Percentiles rank a stretch among this genome's conserved stretches.
phyloP scores from a whole-genome alignment of 768 basidiomycete genomes.

The Tricholoma saponaceum region DNA sequence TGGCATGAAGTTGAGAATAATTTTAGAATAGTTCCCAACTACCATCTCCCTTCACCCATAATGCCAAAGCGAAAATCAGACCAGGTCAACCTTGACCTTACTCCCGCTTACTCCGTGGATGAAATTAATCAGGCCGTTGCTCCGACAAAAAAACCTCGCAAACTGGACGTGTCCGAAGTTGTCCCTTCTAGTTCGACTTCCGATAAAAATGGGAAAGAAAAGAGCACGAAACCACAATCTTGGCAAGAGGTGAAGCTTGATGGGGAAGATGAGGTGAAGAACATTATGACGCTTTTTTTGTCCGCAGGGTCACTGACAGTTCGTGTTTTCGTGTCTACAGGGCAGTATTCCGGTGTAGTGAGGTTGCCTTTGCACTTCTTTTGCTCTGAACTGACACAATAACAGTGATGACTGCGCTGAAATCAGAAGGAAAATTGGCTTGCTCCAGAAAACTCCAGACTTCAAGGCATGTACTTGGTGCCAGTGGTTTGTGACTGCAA shows the following conservation, averaged over 20 bases:
- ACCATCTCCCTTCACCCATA: slow-evolving; percentile 15
- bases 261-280: slow-evolving; percentile 36
- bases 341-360: slow-evolving; percentile 28
- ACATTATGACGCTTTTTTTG: background rate
- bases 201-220: background rate
- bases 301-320: background rate
- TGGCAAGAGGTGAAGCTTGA: slow-evolving; percentile 39
- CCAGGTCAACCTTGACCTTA: slow-evolving; percentile 14
- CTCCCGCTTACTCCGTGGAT: slow-evolving; percentile 10
- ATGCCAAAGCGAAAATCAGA: slow-evolving; percentile 46
- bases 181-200: slow-evolving; percentile 12
- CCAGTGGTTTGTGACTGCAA: background rate
- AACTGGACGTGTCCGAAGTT: slow-evolving; percentile 14
- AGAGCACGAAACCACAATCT: slow-evolving; percentile 21
- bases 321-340: background rate
- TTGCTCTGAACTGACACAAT: background rate
- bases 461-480: slow-evolving; percentile 31
- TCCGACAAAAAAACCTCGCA: slow-evolving; percentile 28
- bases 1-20: too few species aligned
- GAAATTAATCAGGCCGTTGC: slow-evolving; percentile 16
- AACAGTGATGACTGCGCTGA: slow-evolving; percentile 42
- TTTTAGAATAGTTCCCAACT: background rate
- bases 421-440: slow-evolving; percentile 40
- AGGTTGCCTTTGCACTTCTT: slow-evolving; percentile 1
- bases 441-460: slow-evolving; percentile 34